A percentile compares a stretch with the other conserved stretches of the same genome.
phyloP scores from a whole-genome alignment of 2,329 filamentous ascomycete species.

The Verticillium dahliae region DNA sequence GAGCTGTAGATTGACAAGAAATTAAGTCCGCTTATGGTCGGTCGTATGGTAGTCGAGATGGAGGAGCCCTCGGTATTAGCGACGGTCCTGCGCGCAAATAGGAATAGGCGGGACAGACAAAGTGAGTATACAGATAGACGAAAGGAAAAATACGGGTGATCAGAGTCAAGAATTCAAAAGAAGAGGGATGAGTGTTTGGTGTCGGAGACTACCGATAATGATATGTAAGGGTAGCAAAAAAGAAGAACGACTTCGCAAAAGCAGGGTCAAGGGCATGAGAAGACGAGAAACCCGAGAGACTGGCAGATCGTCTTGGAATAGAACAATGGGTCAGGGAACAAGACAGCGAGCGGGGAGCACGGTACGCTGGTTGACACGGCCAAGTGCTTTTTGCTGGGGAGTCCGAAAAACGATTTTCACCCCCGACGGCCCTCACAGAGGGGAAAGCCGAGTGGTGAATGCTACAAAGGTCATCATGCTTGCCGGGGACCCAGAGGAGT shows the following conservation, averaged over 20 bases:
- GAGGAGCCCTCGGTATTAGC: not conserved
- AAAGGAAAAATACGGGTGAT: not conserved
- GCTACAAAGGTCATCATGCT: not conserved
- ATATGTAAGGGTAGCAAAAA: not conserved
- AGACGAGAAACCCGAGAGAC: not conserved
- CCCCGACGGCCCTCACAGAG: not conserved
- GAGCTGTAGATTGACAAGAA: not conserved
- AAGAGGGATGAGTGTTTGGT: not conserved
- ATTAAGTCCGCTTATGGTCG: not conserved
- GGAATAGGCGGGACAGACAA: not conserved
- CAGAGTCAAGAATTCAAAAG: not conserved
- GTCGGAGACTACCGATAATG: not conserved
- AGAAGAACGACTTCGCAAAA: not conserved
- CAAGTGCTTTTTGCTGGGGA: not conserved
- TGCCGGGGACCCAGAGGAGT: not conserved
- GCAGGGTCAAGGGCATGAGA: not conserved
- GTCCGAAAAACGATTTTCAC: not conserved
- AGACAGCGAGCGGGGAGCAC: not conserved
- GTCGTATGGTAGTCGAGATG: not conserved
- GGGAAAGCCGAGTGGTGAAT: not conserved
- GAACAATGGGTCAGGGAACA: not conserved
- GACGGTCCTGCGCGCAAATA: not conserved
- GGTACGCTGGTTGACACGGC: not conserved
- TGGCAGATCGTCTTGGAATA: not conserved
- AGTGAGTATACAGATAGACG: not conserved